Percentiles rank a stretch among this genome's conserved stretches.
Conservation (phyloP, 2,329 filamentous ascomycete species). For the Colletotrichum shisoi region DNA sequence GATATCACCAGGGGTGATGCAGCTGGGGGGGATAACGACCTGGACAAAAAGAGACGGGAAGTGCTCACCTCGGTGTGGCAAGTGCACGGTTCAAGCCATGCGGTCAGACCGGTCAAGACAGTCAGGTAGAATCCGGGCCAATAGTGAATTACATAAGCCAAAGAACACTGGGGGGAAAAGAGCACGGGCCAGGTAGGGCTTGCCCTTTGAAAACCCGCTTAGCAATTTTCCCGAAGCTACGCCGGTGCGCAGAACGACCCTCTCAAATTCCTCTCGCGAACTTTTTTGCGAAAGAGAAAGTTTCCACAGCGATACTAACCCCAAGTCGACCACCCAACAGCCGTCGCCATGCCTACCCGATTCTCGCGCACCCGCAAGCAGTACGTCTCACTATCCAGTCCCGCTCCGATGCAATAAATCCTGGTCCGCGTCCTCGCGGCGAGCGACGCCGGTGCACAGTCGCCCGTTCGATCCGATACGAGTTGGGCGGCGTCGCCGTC, state of each 20-base stretch:
- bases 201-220: constrained; percentile 51
- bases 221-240: constrained; percentile 48
- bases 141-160: not conserved
- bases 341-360: constrained; percentile 65
- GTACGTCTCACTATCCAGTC: constrained; percentile 58
- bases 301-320: constrained; percentile 48
- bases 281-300: constrained; percentile 46
- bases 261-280: constrained; percentile 46
- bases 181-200: constrained; percentile 49
- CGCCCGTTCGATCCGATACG: not conserved
- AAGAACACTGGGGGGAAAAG: rapidly evolving
- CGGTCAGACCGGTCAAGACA: not conserved
- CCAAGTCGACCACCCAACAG: constrained; percentile 44
- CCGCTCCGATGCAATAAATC: constrained; percentile 14
- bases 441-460: not conserved
- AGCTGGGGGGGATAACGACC: not conserved
- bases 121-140: too few relatives aligned
- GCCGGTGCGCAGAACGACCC: constrained; percentile 52
- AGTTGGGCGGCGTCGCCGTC: constrained; percentile 38
- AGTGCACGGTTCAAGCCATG: not conserved
- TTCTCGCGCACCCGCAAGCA: constrained; percentile 80
- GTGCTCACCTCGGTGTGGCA: not conserved
- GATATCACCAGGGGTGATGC: constrained; percentile 8
- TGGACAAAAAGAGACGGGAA: not conserved
- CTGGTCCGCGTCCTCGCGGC: constrained; percentile 32